Base-by-base conservation (phyloP, 371 early-diverging fungal species). In the Chytridium lagenaria region DNA sequence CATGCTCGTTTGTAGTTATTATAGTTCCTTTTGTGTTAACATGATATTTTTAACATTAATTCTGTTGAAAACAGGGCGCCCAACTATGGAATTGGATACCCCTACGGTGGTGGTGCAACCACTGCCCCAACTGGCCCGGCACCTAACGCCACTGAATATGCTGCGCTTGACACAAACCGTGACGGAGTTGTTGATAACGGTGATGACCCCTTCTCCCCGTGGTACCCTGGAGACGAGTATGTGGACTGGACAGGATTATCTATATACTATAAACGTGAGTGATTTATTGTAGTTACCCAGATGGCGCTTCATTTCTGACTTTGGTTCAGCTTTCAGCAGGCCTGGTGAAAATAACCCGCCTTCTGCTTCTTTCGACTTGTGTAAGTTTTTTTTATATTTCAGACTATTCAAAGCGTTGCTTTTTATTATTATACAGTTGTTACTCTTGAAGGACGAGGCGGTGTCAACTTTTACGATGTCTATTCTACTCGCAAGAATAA, bases 181-280 rank as follows among this genome's bases (percentile, higher is more conserved):
- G 66, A 69, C 65, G 74, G 75, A 36, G 70, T 51, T 15, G 67
- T 74, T n/a, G 36, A 59, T 55, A 28, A 67, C 19, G 76, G 74
- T 64, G 84, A 76, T 61, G 57, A 82, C 69, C 80, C 83, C 15
- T 84, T 82, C 78, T 49, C 55, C 51, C 26, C 84, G 83, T 1
- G 82, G 44, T 44, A 44, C 44, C 44, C 44, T 44, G 44, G 86
- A 38, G 82, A 81, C 63, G 79, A 79, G 0, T 71, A 74, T 36
- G 86, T 86, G 30, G 86, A 85, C 79, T 86, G 86, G 86, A 78
- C 85, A 38, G 84, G 84, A 15, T 30, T 83, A 23, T 33, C 26
- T 50, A 34, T 67, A 7, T 66, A 66, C 37, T 66, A 5, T 5
- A 52, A 52, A 26, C 5, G 55, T 52, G 26, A n/a, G 55, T 52